Conservation (phyloP, 805 yeast species). For the Scheffersomyces stipitis region DNA sequence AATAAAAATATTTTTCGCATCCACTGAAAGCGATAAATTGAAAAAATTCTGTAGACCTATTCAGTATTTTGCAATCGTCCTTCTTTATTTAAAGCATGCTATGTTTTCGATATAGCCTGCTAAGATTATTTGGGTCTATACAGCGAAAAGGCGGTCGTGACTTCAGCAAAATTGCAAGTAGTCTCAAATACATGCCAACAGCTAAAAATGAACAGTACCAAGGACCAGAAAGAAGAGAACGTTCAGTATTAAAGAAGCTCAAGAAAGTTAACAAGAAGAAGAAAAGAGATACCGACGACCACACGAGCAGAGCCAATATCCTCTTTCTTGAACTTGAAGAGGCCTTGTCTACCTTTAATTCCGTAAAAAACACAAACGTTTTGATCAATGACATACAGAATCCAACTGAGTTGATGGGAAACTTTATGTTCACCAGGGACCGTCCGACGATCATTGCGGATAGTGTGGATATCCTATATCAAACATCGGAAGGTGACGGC, state of each 20-base stretch:
- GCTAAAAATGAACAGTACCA: neutral
- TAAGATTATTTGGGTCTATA: no score
- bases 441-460: slow-evolving; percentile 16
- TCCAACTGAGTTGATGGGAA: slow-evolving; percentile 19
- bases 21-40: no score
- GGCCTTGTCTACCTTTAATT: slow-evolving; percentile 12
- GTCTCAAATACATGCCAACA: no score
- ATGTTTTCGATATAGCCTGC: no score
- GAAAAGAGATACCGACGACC: slow-evolving; percentile 31
- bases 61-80: no score
- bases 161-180: no score
- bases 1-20: no score
- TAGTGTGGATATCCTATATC: slow-evolving; percentile 21
- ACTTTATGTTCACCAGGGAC: slow-evolving; percentile 20
- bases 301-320: slow-evolving; percentile 25
- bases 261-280: slow-evolving; percentile 17
- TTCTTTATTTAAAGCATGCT: no score
- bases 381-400: slow-evolving; percentile 16
- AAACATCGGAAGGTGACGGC: slow-evolving; percentile 38
- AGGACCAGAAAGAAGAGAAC: slow-evolving; percentile 1
- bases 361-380: slow-evolving; percentile 5
- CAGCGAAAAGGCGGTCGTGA: no score
- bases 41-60: no score
- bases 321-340: slow-evolving; percentile 24
- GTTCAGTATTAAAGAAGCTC: slow-evolving; percentile 6